These are phyloP conservation scores for Salinomyces thailandicus DNA, from an alignment of 2,329 filamentous ascomycete species.

Conservation along the genomic window DNA sequence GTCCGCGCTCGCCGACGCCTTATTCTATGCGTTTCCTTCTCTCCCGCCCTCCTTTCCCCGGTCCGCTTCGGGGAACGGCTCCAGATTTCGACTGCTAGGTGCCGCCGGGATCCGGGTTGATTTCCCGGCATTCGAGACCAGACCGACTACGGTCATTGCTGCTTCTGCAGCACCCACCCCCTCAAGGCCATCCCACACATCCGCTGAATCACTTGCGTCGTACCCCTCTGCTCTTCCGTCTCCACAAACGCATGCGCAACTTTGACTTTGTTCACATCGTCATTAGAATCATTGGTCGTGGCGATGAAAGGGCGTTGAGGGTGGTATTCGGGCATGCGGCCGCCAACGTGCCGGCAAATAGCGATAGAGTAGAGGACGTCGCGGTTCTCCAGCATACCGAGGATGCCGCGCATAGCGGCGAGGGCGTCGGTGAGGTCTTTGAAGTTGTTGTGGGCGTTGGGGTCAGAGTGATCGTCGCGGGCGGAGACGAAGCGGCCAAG, in stretches of 20 bases:
- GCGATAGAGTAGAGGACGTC: constrained; percentile 86
- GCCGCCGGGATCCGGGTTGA: too few relatives aligned
- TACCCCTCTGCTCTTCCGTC: constrained; percentile 35
- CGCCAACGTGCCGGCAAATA: constrained; percentile 63
- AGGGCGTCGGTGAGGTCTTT: constrained; percentile 56
- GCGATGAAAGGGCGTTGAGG: constrained; percentile 18
- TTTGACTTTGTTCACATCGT: constrained; percentile 34
- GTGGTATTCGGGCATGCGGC: constrained; percentile 40
- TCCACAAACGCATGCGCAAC: constrained; percentile 41
- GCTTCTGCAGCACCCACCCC: constrained; percentile 30
- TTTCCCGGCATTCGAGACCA: too few relatives aligned
- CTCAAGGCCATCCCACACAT: constrained; percentile 41
- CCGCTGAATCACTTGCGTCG: constrained; percentile 38
- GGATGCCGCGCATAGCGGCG: constrained; percentile 53
- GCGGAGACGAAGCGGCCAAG: constrained; percentile 62
- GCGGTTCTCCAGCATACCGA: constrained; percentile 74
- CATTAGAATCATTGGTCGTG: constrained; percentile 26
- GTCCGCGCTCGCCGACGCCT: too few relatives aligned
- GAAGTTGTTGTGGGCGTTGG: constrained; percentile 33
- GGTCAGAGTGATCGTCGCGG: constrained; percentile 48
- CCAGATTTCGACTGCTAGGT: too few relatives aligned
- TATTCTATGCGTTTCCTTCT: too few relatives aligned
- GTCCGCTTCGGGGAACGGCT: too few relatives aligned
- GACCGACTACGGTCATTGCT: too few relatives aligned
- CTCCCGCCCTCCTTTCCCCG: too few relatives aligned